Evolutionary conservation across 257 asterid species (phyloP).

Genomic region (Solanum bukasovii): DNA sequence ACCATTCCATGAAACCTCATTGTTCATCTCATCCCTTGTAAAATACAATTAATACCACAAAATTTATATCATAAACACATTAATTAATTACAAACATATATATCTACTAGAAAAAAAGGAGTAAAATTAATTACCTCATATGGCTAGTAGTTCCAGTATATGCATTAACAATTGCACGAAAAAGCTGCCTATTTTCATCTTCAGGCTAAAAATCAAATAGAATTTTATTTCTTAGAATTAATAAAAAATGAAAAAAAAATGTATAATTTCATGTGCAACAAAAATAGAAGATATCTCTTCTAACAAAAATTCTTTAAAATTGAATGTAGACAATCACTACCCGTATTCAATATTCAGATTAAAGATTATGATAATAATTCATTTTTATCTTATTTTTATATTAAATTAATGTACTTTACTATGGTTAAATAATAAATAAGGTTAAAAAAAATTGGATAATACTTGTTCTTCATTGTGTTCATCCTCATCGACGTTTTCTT

Average conservation of each 20-base stretch:
- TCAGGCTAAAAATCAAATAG: neutral
- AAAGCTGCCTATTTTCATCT: too few species aligned
- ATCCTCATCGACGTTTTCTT: too few species aligned
- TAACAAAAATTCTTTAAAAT: neutral
- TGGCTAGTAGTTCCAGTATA: neutral
- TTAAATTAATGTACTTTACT: neutral
- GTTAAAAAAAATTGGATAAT: too few species aligned
- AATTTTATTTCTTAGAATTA: neutral
- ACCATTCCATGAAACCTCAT: too few species aligned
- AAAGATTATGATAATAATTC: neutral
- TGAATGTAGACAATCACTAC: neutral
- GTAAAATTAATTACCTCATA: neutral
- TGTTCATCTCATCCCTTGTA: too few species aligned
- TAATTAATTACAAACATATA: too few species aligned
- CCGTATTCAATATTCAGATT: neutral
- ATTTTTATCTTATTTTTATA: neutral
- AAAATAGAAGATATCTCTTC: neutral
- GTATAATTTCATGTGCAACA: neutral
- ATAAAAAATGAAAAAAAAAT: neutral
- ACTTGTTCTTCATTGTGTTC: neutral
- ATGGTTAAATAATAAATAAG: too few species aligned
- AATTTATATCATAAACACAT: too few species aligned
- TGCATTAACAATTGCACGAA: too few species aligned
- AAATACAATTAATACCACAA: too few species aligned
- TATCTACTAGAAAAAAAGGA: too few species aligned